Evolutionary conservation across 495 filamentous ascomycete species (phyloP).

Genomic region (Penicillium taxi): DNA sequence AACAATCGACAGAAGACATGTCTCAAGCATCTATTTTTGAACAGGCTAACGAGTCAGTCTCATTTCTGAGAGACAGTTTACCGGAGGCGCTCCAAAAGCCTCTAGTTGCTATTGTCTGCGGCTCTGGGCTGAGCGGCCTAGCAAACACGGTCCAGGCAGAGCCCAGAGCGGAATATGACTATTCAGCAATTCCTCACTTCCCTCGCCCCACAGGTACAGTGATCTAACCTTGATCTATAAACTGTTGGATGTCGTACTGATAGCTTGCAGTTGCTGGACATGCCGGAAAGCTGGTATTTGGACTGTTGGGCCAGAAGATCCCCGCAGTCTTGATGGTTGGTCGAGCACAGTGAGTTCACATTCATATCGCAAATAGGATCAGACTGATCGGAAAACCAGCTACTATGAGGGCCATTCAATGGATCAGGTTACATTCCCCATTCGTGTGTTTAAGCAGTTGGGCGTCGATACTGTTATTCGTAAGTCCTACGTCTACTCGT

Average conservation of each 20-base stretch:
- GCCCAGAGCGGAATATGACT: conserved; percentile 50
- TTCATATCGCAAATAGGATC: neutral
- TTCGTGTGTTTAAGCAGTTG: conserved; percentile 60
- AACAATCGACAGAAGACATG: conserved; percentile 5
- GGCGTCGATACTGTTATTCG: conserved; percentile 58
- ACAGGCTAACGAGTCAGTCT: conserved; percentile 32
- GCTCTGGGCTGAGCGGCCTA: conserved; percentile 64
- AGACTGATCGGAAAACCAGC: conserved; percentile 28
- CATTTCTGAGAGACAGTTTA: conserved; percentile 30
- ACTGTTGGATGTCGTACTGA: conserved; percentile 1
- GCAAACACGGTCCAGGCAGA: conserved; percentile 47
- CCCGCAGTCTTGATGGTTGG: conserved; percentile 68
- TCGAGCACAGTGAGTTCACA: conserved; percentile 56
- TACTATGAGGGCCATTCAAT: conserved; percentile 74
- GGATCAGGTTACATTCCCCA: conserved; percentile 58
- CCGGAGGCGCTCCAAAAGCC: conserved; percentile 45
- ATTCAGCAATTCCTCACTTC: conserved; percentile 58
- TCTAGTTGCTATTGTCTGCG: conserved; percentile 62
- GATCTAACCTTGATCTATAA: neutral
- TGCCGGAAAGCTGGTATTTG: conserved; percentile 69
- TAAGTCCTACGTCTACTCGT: conserved; percentile 23
- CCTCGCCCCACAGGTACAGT: conserved; percentile 54
- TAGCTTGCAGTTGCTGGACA: conserved; percentile 58
- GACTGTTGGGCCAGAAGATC: conserved; percentile 47
- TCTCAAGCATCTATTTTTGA: conserved; percentile 21